phyloP scores from a whole-genome alignment of 345 rosid genomes.

The Trapa incisa region DNA sequence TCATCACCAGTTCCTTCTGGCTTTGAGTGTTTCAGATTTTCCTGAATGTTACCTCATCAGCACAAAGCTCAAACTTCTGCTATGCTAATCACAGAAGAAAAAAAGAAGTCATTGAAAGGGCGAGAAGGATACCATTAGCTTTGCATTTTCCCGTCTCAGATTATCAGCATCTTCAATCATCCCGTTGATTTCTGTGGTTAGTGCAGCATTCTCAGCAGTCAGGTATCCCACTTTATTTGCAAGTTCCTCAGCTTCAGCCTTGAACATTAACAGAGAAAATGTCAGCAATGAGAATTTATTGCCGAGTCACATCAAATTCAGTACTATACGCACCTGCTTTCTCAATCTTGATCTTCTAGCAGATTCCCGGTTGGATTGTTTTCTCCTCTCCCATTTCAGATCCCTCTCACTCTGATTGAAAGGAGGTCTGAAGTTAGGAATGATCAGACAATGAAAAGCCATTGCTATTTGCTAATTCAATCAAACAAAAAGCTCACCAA shows the following conservation, averaged over 20 bases:
- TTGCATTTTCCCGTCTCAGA: conserved; percentile 63
- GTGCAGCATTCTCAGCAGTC: conserved; percentile 50
- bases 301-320: neutral
- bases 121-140: conserved; percentile 34
- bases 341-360: conserved; percentile 95
- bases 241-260: conserved; percentile 96
- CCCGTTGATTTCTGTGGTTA: conserved; percentile 61
- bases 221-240: conserved; percentile 56
- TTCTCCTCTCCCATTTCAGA: conserved; percentile 80
- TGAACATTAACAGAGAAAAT: neutral
- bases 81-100: neutral
- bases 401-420: conserved; percentile 60
- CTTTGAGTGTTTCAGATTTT: conserved; percentile 1
- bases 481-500: conserved; percentile 31
- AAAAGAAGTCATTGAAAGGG: neutral
- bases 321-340: conserved; percentile 56
- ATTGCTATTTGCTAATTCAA: neutral
- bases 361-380: conserved; percentile 95
- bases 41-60: neutral
- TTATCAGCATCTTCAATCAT: conserved; percentile 58
- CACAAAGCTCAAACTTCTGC: neutral
- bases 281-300: neutral
- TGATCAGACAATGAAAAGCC: neutral
- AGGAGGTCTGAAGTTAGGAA: neutral
- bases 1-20: conserved; percentile 2